Conservation (phyloP, 2,329 filamentous ascomycete genomes). For the Colletotrichum noveboracense region DNA sequence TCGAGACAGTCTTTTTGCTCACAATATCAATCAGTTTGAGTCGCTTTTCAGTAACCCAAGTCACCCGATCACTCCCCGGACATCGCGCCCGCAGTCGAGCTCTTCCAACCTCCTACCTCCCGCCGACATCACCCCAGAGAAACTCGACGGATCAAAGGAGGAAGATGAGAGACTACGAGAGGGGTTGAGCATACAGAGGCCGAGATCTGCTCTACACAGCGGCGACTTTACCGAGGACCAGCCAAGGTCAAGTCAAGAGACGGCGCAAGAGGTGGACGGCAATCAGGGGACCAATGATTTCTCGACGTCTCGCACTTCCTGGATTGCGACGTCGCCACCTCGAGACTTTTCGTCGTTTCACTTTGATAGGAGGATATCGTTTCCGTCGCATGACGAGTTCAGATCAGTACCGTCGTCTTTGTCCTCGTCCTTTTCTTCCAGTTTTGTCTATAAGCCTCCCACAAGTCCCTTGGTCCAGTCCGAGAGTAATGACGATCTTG, state of each 20-base stretch:
- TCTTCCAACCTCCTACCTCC: slow-evolving; percentile 49
- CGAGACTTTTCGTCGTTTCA: slow-evolving; percentile 54
- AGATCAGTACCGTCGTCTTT: slow-evolving; percentile 62
- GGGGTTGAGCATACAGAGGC: slow-evolving; percentile 76
- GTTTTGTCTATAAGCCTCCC: slow-evolving; percentile 84
- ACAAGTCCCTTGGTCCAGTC: slow-evolving; percentile 93
- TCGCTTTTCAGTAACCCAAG: slow-evolving; percentile 40
- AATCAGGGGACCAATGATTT: slow-evolving; percentile 11
- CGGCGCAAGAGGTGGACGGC: neutral
- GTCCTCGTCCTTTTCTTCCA: slow-evolving; percentile 76
- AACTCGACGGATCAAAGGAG: slow-evolving; percentile 25
- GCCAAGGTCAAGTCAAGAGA: neutral
- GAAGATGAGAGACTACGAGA: slow-evolving; percentile 53
- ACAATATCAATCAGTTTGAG: slow-evolving; percentile 32
- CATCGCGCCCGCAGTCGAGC: slow-evolving; percentile 38
- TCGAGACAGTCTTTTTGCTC: neutral
- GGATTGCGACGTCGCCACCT: slow-evolving; percentile 63
- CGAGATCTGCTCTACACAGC: slow-evolving; percentile 76
- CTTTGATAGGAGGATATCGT: slow-evolving; percentile 39
- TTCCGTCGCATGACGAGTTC: slow-evolving; percentile 39
- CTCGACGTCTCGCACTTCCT: slow-evolving; percentile 35
- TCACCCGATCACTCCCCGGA: slow-evolving; percentile 40
- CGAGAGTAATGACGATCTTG: slow-evolving; percentile 80
- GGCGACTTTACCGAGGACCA: slow-evolving; percentile 64
- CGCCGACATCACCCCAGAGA: slow-evolving; percentile 54